Evolutionary conservation across 306 rosid species (phyloP).

Genomic region (Quercus robur): DNA sequence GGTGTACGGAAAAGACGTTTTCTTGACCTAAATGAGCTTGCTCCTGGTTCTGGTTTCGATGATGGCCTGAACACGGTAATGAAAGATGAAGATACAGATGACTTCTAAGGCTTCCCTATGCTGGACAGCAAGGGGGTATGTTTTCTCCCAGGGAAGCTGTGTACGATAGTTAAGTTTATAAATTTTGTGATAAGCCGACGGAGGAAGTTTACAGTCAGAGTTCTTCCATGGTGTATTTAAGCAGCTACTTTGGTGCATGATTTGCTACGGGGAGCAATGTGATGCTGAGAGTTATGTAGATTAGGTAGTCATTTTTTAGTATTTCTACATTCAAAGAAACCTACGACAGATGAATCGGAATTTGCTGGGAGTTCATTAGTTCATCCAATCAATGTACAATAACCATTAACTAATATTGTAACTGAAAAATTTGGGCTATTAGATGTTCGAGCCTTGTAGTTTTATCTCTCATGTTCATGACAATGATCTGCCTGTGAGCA

Average conservation of each 20-base stretch:
- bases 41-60: constrained; percentile 90
- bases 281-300: constrained; percentile 75
- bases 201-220: constrained; percentile 53
- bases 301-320: constrained; percentile 85
- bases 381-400: constrained; percentile 77
- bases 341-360: constrained; percentile 58
- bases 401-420: constrained; percentile 61
- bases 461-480: constrained; percentile 20
- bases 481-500: constrained; percentile 16
- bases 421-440: constrained; percentile 46
- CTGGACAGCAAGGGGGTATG: constrained; percentile 26
- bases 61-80: constrained; percentile 64
- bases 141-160: constrained; percentile 44
- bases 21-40: constrained; percentile 95
- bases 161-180: constrained; percentile 67
- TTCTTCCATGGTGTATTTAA: constrained; percentile 61
- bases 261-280: constrained; percentile 61
- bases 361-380: constrained; percentile 59
- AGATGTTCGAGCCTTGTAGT: constrained; percentile 37
- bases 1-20: constrained; percentile 65
- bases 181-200: constrained; percentile 71
- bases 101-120: constrained; percentile 54
- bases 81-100: constrained; percentile 71
- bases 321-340: constrained; percentile 52
- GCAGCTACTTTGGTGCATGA: constrained; percentile 54